These are phyloP conservation scores for Lodderomyces margitis DNA, from an alignment of 1,139 yeast species.

Conservation along the genomic window DNA sequence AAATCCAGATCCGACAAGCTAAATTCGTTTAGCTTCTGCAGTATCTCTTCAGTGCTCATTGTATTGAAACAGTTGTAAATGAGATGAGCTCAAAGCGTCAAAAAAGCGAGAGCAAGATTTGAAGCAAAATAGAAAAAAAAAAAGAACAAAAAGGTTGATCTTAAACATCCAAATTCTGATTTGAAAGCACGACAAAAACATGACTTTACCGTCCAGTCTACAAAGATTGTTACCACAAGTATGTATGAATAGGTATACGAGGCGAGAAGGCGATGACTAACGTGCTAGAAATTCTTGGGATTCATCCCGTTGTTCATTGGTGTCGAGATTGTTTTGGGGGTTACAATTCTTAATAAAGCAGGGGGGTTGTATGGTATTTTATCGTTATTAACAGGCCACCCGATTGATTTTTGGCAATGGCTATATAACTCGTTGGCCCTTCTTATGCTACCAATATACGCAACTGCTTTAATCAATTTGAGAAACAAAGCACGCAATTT, in stretches of 20 bases:
- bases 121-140: slow-evolving; percentile 4
- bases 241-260: slow-evolving; percentile 15
- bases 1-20: neutral
- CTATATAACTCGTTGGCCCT: slow-evolving; percentile 68
- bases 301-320: slow-evolving; percentile 80
- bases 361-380: slow-evolving; percentile 86
- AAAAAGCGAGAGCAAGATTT: no score
- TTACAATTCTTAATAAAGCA: slow-evolving; percentile 82
- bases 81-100: no score
- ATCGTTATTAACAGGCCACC: slow-evolving; percentile 87
- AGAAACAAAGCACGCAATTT: slow-evolving; percentile 29
- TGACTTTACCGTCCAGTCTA: slow-evolving; percentile 17
- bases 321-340: slow-evolving; percentile 77
- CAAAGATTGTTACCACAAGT: slow-evolving; percentile 26
- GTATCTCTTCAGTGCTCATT: neutral
- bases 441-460: slow-evolving; percentile 61
- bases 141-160: neutral
- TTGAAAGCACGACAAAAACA: neutral
- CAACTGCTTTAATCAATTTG: slow-evolving; percentile 53
- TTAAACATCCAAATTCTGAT: neutral
- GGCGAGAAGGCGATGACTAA: slow-evolving; percentile 11
- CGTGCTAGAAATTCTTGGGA: slow-evolving; percentile 50
- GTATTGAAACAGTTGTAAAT: neutral
- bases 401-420: slow-evolving; percentile 83
- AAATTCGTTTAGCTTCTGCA: neutral